Base-by-base conservation (phyloP, 768 basidiomycete species). In the Tricholoma furcatifolium region DNA sequence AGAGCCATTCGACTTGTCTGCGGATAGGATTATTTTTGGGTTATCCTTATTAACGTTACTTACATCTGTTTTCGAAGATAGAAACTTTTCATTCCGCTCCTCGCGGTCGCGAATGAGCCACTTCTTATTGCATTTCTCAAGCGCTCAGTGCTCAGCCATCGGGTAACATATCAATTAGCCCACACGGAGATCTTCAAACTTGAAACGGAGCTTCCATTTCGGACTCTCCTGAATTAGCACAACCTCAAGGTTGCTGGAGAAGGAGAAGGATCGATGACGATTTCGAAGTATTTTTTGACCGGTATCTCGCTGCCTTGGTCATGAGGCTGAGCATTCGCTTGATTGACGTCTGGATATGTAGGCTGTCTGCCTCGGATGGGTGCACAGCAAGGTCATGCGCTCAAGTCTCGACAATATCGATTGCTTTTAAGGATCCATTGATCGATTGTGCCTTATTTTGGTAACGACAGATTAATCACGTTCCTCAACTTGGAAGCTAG, bases 111-210 rank as follows among this genome's bases (percentile, higher is more conserved):
- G 27, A 27, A 27, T 27, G 27, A 27, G 27, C 27, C 27, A 27
- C 27, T 4, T 7, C 27, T 27, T 27, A 27, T 27, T 27, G 4
- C 27, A 27, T 27, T 27, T 7, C 7, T 27, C 27, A 27, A 7
- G 27, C 27, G n/a, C 7, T 27, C 27, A 7, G 7, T 4, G 27
- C 7, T 27, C n/a, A n/a, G n/a, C 27, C 27, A 27, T 27, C 27
- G 27, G 4, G 7, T 27, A 27, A 27, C 27, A 27, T 27, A 41
- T 41, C 40, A 41, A 10, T 20, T 18, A 10, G 4, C 20, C 15
- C 20, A n/a, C 20, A 83, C 82, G n/a, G 74, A 89, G 58, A 88
- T 93, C 59, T 78, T 84, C 59, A 88, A 94, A 71, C 90, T 43
- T 20, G 15, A 23, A 27, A 6, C 21, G 18, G 31, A 43, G 23